phyloP scores from a whole-genome alignment of 176 grass and related monocot genomes.

The Cymbopogon citratus region DNA sequence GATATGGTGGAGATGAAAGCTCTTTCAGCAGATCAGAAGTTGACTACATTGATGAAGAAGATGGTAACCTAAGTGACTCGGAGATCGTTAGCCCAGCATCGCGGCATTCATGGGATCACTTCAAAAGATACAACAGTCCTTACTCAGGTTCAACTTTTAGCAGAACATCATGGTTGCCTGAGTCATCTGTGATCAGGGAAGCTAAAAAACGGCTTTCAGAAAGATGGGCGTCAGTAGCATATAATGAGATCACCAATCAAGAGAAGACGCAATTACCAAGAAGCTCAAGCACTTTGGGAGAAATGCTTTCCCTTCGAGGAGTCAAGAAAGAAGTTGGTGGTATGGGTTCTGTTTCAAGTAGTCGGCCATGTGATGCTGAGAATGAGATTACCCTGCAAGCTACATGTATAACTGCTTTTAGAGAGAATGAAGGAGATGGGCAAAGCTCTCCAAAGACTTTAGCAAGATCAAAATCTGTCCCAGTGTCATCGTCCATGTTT shows the following conservation, averaged over 20 bases:
- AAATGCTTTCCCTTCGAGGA: slow-evolving; percentile 76
- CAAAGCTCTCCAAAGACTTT: slow-evolving; percentile 39
- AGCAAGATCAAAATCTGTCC: slow-evolving; percentile 79
- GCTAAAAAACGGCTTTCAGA: slow-evolving; percentile 86
- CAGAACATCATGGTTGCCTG: slow-evolving; percentile 53
- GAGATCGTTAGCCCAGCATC: slow-evolving; percentile 59
- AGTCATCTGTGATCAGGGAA: slow-evolving; percentile 81
- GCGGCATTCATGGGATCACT: slow-evolving; percentile 63
- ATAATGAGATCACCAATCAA: slow-evolving; percentile 48
- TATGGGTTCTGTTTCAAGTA: slow-evolving; percentile 14
- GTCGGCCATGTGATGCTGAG: neutral
- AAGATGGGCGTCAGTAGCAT: slow-evolving; percentile 67
- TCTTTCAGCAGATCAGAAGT: slow-evolving; percentile 75
- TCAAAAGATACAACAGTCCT: slow-evolving; percentile 56
- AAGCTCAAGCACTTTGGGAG: slow-evolving; percentile 85
- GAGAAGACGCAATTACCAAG: slow-evolving; percentile 55
- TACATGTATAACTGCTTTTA: slow-evolving; percentile 31
- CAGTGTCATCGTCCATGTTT: slow-evolving; percentile 60
- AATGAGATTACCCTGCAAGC: slow-evolving; percentile 38
- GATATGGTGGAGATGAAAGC: slow-evolving; percentile 85
- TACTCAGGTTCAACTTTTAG: slow-evolving; percentile 58
- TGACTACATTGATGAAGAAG: slow-evolving; percentile 73
- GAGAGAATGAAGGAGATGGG: slow-evolving; percentile 28
- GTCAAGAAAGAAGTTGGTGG: slow-evolving; percentile 49
- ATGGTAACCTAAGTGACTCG: slow-evolving; percentile 51